Percentiles rank a stretch among this genome's conserved stretches.
These are phyloP conservation scores for Alternaria atra DNA, from an alignment of 2,329 filamentous ascomycete species.

Conservation along the genomic window DNA sequence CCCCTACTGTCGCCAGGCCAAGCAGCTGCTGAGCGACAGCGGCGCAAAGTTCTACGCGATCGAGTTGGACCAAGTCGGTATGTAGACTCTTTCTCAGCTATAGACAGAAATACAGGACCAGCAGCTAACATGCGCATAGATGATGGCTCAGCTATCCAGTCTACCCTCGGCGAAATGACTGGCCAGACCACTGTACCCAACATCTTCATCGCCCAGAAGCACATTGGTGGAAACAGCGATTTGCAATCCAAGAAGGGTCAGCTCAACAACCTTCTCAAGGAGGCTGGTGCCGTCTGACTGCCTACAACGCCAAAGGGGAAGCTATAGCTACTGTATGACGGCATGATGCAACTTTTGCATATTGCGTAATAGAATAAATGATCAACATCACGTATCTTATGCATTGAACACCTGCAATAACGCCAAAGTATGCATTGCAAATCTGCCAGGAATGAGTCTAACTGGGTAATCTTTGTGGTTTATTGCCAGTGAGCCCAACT, in stretches of 20 bases:
- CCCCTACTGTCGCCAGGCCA: slow-evolving; percentile 86
- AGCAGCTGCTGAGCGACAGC: slow-evolving; percentile 73
- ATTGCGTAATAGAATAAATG: not conserved
- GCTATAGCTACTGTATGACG: not conserved
- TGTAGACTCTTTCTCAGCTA: slow-evolving; percentile 49
- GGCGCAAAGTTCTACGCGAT: slow-evolving; percentile 77
- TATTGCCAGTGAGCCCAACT: slow-evolving; percentile 37
- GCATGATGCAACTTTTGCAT: not conserved
- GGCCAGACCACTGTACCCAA: slow-evolving; percentile 92
- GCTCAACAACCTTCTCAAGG: slow-evolving; percentile 70
- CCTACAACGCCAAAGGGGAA: not conserved
- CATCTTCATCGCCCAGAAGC: slow-evolving; percentile 88
- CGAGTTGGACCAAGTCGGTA: slow-evolving; percentile 87
- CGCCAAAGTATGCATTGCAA: slow-evolving; percentile 19
- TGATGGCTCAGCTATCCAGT: slow-evolving; percentile 84
- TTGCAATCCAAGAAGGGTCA: slow-evolving; percentile 72
- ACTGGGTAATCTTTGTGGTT: slow-evolving; percentile 39
- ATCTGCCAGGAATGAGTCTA: slow-evolving; percentile 31
- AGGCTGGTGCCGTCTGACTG: slow-evolving; percentile 68
- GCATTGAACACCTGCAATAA: not conserved
- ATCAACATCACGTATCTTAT: not conserved
- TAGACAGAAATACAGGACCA: not conserved
- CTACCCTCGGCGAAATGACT: slow-evolving; percentile 80
- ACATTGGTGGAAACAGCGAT: slow-evolving; percentile 97
- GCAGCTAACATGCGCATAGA: slow-evolving; percentile 58